These are phyloP conservation scores for Colletotrichum liriopes DNA, from an alignment of 2,329 filamentous ascomycete species.

Conservation along the genomic window DNA sequence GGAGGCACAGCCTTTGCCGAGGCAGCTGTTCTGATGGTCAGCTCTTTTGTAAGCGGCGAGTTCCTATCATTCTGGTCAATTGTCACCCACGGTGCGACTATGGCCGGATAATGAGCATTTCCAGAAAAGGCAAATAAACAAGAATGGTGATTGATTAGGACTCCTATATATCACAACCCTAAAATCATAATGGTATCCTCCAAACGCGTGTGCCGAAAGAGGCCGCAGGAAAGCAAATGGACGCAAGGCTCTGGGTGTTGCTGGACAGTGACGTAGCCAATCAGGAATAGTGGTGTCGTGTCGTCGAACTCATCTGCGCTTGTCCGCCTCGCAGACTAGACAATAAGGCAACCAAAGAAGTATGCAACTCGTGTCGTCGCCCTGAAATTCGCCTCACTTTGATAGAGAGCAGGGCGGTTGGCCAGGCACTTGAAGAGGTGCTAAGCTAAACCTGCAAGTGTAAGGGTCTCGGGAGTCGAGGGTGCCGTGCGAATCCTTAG, in stretches of 20 bases:
- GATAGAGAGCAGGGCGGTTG: slow-evolving; percentile 21
- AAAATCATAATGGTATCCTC: slow-evolving; percentile 39
- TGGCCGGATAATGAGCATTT: background rate
- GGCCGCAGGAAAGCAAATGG: slow-evolving; percentile 11
- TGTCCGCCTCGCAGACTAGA: slow-evolving; percentile 21
- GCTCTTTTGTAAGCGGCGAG: background rate
- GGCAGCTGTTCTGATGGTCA: background rate
- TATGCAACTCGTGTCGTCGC: background rate
- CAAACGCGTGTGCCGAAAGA: slow-evolving; percentile 12
- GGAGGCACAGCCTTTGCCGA: background rate
- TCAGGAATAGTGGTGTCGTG: slow-evolving; percentile 6
- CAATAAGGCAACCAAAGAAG: slow-evolving; percentile 31
- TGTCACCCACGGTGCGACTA: too few relatives aligned
- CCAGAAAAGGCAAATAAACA: background rate
- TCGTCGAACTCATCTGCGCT: slow-evolving; percentile 23
- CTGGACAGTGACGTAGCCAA: slow-evolving; percentile 15
- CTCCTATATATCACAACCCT: slow-evolving; percentile 18
- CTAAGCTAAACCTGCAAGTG: slow-evolving; percentile 11
- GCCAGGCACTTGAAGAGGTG: background rate
- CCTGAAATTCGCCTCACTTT: slow-evolving; percentile 35
- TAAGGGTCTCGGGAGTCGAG: background rate
- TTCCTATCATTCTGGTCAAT: background rate
- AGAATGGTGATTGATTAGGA: slow-evolving; percentile 18
- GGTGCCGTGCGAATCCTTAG: slow-evolving; percentile 3
- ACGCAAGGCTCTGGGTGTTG: slow-evolving; percentile 27